These are phyloP conservation scores for Coccinonectria pachysandricola DNA, from an alignment of 2,329 filamentous ascomycete genomes.

Conservation along the genomic window DNA sequence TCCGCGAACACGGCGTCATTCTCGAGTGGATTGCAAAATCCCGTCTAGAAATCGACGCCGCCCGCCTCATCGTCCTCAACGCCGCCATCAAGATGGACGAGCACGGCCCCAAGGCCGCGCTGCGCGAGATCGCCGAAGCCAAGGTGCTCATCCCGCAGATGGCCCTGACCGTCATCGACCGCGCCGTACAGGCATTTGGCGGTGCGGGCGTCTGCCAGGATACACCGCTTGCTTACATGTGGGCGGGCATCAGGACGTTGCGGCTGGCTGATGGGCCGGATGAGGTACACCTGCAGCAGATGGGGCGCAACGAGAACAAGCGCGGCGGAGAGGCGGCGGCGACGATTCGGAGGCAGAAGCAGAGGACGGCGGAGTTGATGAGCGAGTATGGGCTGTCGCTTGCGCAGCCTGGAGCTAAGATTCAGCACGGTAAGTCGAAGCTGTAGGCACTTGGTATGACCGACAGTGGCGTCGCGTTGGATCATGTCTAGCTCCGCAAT, in stretches of 20 bases:
- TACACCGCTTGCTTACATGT: slow-evolving; percentile 79
- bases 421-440: slow-evolving; percentile 38
- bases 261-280: slow-evolving; percentile 88
- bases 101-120: slow-evolving; percentile 74
- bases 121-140: slow-evolving; percentile 89
- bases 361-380: slow-evolving; percentile 56
- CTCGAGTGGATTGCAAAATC: slow-evolving; percentile 90
- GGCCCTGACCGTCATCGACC: slow-evolving; percentile 80
- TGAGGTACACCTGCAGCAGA: slow-evolving; percentile 81
- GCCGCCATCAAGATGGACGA: slow-evolving; percentile 92
- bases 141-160: slow-evolving; percentile 84
- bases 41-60: slow-evolving; percentile 86
- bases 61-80: slow-evolving; percentile 82
- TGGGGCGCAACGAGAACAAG: slow-evolving; percentile 73
- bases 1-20: slow-evolving; percentile 86
- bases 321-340: slow-evolving; percentile 49
- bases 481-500: too few relatives aligned
- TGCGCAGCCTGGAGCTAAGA: slow-evolving; percentile 41
- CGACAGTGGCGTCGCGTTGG: too few relatives aligned
- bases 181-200: slow-evolving; percentile 86
- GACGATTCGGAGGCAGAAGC: slow-evolving; percentile 53
- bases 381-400: slow-evolving; percentile 41
- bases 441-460: too few relatives aligned
- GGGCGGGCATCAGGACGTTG: slow-evolving; percentile 70
- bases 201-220: slow-evolving; percentile 89